phyloP scores from a whole-genome alignment of 495 filamentous ascomycete genomes.

The Terfezia claveryi region DNA sequence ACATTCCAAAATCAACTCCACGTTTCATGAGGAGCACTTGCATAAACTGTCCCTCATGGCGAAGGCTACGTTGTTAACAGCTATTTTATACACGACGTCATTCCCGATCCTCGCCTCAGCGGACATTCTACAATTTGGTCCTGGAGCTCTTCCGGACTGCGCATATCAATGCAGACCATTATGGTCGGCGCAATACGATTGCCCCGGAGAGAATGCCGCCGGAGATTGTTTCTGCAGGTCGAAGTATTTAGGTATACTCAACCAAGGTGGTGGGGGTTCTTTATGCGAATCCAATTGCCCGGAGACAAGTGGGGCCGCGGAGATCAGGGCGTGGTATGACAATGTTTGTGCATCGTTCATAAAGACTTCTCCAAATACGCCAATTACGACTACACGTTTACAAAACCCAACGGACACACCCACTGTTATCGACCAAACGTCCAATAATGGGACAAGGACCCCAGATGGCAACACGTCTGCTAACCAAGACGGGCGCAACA shows the following conservation, averaged over 20 bases:
- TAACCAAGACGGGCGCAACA: neutral
- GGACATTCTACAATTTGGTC: neutral
- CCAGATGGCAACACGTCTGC: neutral
- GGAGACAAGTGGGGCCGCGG: neutral
- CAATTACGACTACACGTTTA: neutral
- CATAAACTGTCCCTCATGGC: too few species aligned
- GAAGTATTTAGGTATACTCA: constrained; percentile 1
- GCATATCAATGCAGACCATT: constrained; percentile 11
- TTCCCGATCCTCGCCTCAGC: neutral
- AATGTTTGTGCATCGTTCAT: constrained; percentile 2
- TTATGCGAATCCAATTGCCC: constrained; percentile 8
- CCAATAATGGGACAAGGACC: too few species aligned
- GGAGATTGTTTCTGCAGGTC: constrained; percentile 10
- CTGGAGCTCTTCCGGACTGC: constrained; percentile 9
- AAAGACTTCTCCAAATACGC: neutral
- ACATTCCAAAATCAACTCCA: too few species aligned
- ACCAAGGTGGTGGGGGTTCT: constrained; percentile 1
- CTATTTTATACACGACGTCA: neutral
- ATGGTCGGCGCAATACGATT: constrained; percentile 13
- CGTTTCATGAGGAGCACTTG: too few species aligned
- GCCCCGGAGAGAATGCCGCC: neutral
- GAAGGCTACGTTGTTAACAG: too few species aligned
- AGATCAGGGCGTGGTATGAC: constrained; percentile 8
- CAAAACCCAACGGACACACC: neutral
- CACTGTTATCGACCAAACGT: neutral